These are phyloP conservation scores for Oryza punctata DNA, from an alignment of 176 grass and related monocot genomes.

Conservation along the genomic window DNA sequence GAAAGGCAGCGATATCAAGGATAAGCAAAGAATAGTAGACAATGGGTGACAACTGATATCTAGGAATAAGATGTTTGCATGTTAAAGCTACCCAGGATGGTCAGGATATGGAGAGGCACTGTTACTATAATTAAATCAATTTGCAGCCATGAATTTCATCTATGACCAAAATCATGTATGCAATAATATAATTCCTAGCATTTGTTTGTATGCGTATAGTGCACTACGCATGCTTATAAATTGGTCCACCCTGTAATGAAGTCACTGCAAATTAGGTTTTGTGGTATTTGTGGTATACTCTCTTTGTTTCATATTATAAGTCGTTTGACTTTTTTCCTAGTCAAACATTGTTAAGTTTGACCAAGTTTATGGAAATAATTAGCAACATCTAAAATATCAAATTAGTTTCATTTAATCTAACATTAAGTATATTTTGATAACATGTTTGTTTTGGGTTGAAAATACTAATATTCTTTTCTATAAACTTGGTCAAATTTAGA, in stretches of 20 bases:
- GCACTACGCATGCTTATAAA: slow-evolving; percentile 6
- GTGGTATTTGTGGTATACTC: not conserved
- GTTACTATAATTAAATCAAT: not conserved
- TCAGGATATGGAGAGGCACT: not conserved
- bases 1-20: not conserved
- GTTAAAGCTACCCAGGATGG: not conserved
- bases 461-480: too few relatives aligned
- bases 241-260: not conserved
- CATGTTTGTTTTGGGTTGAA: too few relatives aligned
- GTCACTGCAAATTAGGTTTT: not conserved
- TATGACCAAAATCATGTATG: not conserved
- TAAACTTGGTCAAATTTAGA: too few relatives aligned
- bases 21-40: not conserved
- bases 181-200: too few relatives aligned
- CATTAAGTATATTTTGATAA: too few relatives aligned
- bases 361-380: too few relatives aligned
- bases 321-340: too few relatives aligned
- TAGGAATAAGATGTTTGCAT: not conserved
- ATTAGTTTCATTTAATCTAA: too few relatives aligned
- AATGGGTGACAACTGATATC: not conserved
- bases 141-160: not conserved
- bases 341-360: too few relatives aligned
- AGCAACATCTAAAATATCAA: too few relatives aligned
- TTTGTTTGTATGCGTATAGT: too few relatives aligned
- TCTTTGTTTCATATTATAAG: too few relatives aligned